phyloP scores from a whole-genome alignment of 805 yeast genomes.

The Teunomyces funiuensis region DNA sequence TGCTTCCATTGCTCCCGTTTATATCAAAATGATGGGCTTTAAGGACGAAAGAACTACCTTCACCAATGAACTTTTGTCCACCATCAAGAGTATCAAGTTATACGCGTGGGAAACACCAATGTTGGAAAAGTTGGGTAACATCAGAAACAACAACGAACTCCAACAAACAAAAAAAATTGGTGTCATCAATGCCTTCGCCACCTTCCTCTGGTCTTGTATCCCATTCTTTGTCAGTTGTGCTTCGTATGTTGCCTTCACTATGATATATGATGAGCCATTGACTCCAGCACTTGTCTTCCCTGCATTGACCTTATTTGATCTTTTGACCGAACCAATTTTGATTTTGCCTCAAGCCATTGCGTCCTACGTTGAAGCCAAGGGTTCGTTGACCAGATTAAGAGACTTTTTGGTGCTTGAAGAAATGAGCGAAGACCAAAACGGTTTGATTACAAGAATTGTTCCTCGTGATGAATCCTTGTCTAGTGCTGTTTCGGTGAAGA shows the following conservation, averaged over 20 bases:
- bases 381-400: constrained; percentile 33
- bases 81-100: constrained; percentile 39
- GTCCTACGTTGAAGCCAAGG: constrained; percentile 28
- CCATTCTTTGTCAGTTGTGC: constrained; percentile 39
- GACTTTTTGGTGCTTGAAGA: constrained; percentile 35
- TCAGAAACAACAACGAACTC: constrained; percentile 39
- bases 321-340: constrained; percentile 35
- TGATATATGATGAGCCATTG: constrained; percentile 22
- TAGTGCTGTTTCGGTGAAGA: constrained; percentile 22
- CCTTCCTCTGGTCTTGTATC: constrained; percentile 38
- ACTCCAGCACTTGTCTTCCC: constrained; percentile 42
- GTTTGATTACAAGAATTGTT: constrained; percentile 14
- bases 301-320: constrained; percentile 37
- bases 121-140: constrained; percentile 28
- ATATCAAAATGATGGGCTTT: constrained; percentile 29
- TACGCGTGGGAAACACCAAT: constrained; percentile 45
- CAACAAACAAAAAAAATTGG: constrained; percentile 29
- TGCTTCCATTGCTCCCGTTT: constrained; percentile 23
- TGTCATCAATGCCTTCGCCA: constrained; percentile 29
- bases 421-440: constrained; percentile 24
- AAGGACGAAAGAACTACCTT: constrained; percentile 39
- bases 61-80: constrained; percentile 37
- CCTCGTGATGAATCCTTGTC: constrained; percentile 18
- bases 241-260: constrained; percentile 29
- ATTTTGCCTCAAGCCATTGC: constrained; percentile 33